Base-by-base conservation (phyloP, 2,329 filamentous ascomycete genomes). In the Fusarium sp. region DNA sequence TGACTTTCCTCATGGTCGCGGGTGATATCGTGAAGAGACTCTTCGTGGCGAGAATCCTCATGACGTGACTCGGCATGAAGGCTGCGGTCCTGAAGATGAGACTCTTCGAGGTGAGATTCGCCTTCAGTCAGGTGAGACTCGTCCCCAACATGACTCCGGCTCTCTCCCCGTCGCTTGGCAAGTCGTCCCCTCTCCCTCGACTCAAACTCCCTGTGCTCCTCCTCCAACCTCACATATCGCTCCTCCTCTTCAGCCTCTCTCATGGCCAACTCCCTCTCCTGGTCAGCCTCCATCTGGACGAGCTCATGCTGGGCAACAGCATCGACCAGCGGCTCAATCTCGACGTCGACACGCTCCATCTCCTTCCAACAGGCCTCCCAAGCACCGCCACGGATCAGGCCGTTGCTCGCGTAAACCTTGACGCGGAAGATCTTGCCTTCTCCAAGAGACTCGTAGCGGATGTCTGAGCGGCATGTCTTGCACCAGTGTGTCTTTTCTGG, bases 311-410 rank as follows among this genome's bases (percentile, higher is more conserved):
- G 87, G 14, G 92, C 79, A 2, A 85, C 82, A 0, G 88, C 81
- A 20, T 91, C 89, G 12, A 95, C 87, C 78, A 92, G 89, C 5
- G 96, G 93, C 77, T 93, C 90, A 61, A 99, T 90, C 82, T 98
- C 96, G 2, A 97, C 94, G 79, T 99, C 96, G 0, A 98, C 94
- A n/a, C 96, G 90, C 83, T 99, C 96, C 96, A 99, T 99, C 82
- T 98, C 96, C 75, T 91, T 93, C 96, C 96, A 99, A 67, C 94
- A 96, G 3, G 95, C 95, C 6, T 90, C 90, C 96, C 96, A 99
- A 0, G 96, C 96, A 0, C 94, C 94, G 6, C 94, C 92, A 67
- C 92, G 90, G 94, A 99, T 97, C 56, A 98, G 85, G 0, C 96
- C 96, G 81, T 98, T 99, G 61, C 95, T 96, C 1, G 96, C 96